These are phyloP conservation scores for Grigorovia jiainica DNA, from an alignment of 805 yeast genomes.

Conservation along the genomic window DNA sequence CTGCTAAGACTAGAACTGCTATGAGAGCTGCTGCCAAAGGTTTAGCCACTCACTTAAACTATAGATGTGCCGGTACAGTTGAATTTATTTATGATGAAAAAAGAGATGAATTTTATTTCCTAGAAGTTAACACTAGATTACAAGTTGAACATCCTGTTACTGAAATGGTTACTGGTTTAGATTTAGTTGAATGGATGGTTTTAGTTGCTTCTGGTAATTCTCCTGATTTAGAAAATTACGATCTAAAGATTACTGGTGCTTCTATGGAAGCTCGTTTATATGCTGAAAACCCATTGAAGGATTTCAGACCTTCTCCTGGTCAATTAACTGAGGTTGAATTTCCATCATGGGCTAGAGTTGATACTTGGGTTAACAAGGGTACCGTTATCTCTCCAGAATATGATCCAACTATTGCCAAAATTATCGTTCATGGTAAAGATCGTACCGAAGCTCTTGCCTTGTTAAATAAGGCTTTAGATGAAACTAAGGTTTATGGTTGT, in stretches of 20 bases:
- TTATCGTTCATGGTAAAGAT: slow-evolving; percentile 87
- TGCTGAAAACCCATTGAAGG: slow-evolving; percentile 95
- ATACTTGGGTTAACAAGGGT: slow-evolving; percentile 89
- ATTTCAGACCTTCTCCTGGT: slow-evolving; percentile 94
- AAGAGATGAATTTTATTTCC: slow-evolving; percentile 83
- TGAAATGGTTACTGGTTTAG: slow-evolving; percentile 89
- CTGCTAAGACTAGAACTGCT: slow-evolving; percentile 60
- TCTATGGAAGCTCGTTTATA: slow-evolving; percentile 95
- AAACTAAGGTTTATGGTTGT: slow-evolving; percentile 83
- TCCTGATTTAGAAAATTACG: slow-evolving; percentile 56
- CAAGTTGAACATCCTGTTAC: slow-evolving; percentile 98
- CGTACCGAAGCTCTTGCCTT: slow-evolving; percentile 75
- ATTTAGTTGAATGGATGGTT: slow-evolving; percentile 95
- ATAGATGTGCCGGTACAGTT: slow-evolving; percentile 96
- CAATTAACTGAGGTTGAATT: slow-evolving; percentile 75
- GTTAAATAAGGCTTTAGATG: slow-evolving; percentile 70
- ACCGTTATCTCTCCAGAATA: slow-evolving; percentile 84
- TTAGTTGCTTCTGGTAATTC: slow-evolving; percentile 82
- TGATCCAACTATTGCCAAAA: slow-evolving; percentile 93
- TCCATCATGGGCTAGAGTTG: slow-evolving; percentile 89
- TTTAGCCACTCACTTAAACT: slow-evolving; percentile 71
- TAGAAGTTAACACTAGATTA: slow-evolving; percentile 92
- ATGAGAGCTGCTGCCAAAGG: slow-evolving; percentile 82
- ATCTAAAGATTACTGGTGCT: slow-evolving; percentile 64
- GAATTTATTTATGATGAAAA: slow-evolving; percentile 86